Percentiles rank a stretch among this genome's conserved stretches.
Evolutionary conservation across 2,329 filamentous ascomycete genomes (phyloP).

Genomic region (Colletotrichum sp.): DNA sequence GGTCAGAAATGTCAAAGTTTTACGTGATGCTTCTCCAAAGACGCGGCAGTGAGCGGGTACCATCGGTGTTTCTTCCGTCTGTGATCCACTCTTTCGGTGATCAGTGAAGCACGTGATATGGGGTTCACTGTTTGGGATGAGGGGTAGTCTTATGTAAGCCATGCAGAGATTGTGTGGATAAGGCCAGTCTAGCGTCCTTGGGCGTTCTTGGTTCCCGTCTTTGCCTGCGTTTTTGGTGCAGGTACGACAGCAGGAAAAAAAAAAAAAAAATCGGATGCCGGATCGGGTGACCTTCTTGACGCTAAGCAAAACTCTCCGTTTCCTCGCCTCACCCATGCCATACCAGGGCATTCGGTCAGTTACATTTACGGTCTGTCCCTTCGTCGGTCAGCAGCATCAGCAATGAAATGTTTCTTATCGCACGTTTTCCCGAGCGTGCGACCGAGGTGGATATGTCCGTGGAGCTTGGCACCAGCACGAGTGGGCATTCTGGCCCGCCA

Average conservation of each 20-base stretch:
- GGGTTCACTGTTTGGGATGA: neutral
- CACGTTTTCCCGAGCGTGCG: slow-evolving; percentile 5
- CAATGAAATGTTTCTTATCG: slow-evolving; percentile 1
- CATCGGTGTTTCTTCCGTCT: neutral
- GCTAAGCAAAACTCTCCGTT: neutral
- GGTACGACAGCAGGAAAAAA: neutral
- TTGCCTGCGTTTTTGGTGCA: neutral
- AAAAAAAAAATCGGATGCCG: neutral
- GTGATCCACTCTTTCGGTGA: neutral
- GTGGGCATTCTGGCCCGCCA: neutral
- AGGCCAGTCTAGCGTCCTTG: neutral
- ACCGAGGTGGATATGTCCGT: slow-evolving; percentile 11
- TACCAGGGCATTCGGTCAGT: neutral
- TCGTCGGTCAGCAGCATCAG: neutral
- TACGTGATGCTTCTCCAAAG: slow-evolving; percentile 8
- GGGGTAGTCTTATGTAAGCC: neutral
- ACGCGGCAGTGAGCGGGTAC: neutral
- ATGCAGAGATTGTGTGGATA: neutral
- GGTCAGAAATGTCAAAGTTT: neutral
- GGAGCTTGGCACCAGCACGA: neutral
- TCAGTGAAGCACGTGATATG: neutral
- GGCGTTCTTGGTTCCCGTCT: neutral
- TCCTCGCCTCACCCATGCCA: neutral
- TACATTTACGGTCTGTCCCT: neutral
- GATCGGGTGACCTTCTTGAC: neutral